phyloP scores from a whole-genome alignment of 371 early-diverging fungal species.

The Syncephalastrum contaminatum region DNA sequence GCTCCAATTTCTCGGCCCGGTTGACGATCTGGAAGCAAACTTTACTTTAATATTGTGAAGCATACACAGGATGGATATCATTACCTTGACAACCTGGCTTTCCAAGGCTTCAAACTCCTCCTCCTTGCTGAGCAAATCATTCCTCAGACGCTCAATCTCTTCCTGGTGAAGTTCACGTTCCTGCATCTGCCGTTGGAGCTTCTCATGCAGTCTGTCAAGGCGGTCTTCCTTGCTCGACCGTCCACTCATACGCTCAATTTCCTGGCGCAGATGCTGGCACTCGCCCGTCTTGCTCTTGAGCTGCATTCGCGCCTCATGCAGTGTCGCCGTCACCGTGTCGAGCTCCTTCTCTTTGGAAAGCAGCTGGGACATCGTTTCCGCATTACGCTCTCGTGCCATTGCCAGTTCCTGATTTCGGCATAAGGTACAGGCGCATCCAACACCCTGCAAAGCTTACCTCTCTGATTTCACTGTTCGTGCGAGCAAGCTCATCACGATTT shows the following conservation, averaged over 20 bases:
- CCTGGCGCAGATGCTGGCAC: slow-evolving; percentile 24
- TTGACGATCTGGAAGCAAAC: slow-evolving; percentile 13
- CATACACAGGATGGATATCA: not conserved
- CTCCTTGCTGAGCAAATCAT: slow-evolving; percentile 28
- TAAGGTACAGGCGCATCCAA: not conserved
- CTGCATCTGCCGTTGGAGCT: slow-evolving; percentile 12
- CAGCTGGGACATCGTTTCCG: slow-evolving; percentile 26
- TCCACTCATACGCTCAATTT: slow-evolving; percentile 14
- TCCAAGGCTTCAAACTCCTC: slow-evolving; percentile 35
- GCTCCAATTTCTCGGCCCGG: slow-evolving; percentile 17
- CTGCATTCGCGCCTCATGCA: slow-evolving; percentile 30
- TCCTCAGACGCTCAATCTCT: slow-evolving; percentile 13
- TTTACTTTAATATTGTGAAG: not conserved
- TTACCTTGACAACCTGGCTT: slow-evolving; percentile 35
- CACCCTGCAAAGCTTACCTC: slow-evolving; percentile 16
- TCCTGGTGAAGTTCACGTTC: slow-evolving; percentile 26
- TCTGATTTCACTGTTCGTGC: slow-evolving; percentile 22
- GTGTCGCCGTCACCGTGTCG: slow-evolving; percentile 19
- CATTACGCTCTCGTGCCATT: slow-evolving; percentile 26
- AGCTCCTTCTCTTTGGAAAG: slow-evolving; percentile 34
- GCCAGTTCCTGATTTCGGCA: slow-evolving; percentile 15
- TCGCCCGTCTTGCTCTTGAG: slow-evolving; percentile 26
- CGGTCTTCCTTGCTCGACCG: slow-evolving; percentile 12
- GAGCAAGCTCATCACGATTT: slow-evolving; percentile 25
- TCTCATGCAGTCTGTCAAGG: slow-evolving; percentile 6